Evolutionary conservation across 805 yeast genomes (phyloP).

Genomic region (Saccharomyces mikatae): DNA sequence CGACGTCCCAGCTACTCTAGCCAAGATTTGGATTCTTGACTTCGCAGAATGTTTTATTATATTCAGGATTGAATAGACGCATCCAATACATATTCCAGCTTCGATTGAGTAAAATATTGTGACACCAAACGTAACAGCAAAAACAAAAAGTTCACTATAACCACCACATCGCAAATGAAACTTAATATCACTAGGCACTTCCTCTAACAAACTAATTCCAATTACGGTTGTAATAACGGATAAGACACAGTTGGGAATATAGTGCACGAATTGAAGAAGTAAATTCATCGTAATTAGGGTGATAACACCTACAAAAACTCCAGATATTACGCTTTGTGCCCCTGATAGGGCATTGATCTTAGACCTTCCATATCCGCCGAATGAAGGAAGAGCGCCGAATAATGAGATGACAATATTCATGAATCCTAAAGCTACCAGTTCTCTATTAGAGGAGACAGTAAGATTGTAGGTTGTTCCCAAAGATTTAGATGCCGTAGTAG

Average conservation of each 20-base stretch:
- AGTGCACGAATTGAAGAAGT: conserved; percentile 56
- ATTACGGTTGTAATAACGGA: conserved; percentile 75
- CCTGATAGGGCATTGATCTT: conserved; percentile 83
- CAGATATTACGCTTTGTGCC: conserved; percentile 79
- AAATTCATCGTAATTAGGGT: conserved; percentile 59
- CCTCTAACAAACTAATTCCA: conserved; percentile 70
- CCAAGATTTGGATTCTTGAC: conserved; percentile 78
- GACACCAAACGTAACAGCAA: conserved; percentile 52
- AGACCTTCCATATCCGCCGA: conserved; percentile 94
- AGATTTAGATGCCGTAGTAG: conserved; percentile 86
- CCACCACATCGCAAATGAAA: conserved; percentile 73
- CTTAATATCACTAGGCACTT: conserved; percentile 67
- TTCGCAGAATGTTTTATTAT: conserved; percentile 73
- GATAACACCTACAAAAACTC: conserved; percentile 69
- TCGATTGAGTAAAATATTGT: conserved; percentile 75
- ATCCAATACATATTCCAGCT: conserved; percentile 84
- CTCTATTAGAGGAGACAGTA: conserved; percentile 73
- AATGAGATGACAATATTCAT: conserved; percentile 56
- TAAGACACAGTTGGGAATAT: conserved; percentile 69
- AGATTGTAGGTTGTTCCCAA: conserved; percentile 64
- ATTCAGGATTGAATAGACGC: conserved; percentile 67
- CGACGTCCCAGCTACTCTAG: conserved; percentile 53
- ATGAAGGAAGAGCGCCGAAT: conserved; percentile 72
- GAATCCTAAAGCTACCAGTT: conserved; percentile 79
- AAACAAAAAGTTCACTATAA: conserved; percentile 64